Evolutionary conservation across 75 land plant genomes (phyloP), one percentile per base, ranked within the genome.

Genomic region (Gnetum montanum): DNA sequence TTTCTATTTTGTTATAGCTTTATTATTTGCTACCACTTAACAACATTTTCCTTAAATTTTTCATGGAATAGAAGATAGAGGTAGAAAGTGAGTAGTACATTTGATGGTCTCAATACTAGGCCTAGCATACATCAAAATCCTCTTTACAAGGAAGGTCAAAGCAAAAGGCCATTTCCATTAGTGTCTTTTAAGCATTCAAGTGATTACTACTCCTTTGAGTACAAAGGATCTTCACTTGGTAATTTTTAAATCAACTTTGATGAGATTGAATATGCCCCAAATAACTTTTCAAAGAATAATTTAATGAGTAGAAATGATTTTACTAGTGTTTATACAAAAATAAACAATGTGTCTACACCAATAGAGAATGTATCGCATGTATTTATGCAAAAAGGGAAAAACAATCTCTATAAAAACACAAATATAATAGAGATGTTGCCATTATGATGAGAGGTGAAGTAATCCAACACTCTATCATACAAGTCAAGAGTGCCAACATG

Each of bases 141-240:
- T 22, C 31, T 27, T 41, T 30, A 58, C 34, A 78, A 65, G 33
- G 55, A 53, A 19, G 86, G 66, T 26, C 4, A 43, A 2, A 53
- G 54, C 51, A 81, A 74, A 43, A 68, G 68, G 38, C 60, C 61
- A 1, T 83, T 80, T 20, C 77, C 80, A 0, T 60, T 79, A 3
- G 46, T 70, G 27, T 74, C 67, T 49, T 68, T 80, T 0, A 80
- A 79, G 70, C 80, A 84, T 43, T 54, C 76, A 2, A 67, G 53
- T 34, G 88, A 74, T 4, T 84, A 77, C 80, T 77, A 76, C 28
- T 76, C 79, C 0, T 12, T 72, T 46, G 62, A 57, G 10, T 71
- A 72, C 43, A 62, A 65, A 12, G 51, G 73, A 15, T 58, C 50
- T 23, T 34, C n/a, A 19, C 31, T 31, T 19, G 55, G 25, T n/a